phyloP scores from a whole-genome alignment of 2,329 filamentous ascomycete species.

The Neoascochyta sp. region DNA sequence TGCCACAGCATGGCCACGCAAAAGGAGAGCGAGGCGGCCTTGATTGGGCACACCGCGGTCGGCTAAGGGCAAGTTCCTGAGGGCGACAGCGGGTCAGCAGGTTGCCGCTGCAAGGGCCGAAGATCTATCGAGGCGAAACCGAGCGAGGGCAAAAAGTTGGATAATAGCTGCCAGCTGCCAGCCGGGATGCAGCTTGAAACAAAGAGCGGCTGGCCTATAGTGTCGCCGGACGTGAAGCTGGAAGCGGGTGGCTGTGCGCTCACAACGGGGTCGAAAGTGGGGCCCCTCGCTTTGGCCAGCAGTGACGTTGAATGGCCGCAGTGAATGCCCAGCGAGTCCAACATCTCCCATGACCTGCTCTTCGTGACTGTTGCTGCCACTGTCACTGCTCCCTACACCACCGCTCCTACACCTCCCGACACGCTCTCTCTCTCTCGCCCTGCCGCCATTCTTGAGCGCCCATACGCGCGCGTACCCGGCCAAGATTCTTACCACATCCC shows the following conservation, averaged over 20 bases:
- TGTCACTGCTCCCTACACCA: slow-evolving; percentile 4
- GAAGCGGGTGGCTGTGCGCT: slow-evolving; percentile 13
- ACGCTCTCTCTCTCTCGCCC: slow-evolving; percentile 4
- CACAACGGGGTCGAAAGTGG: slow-evolving; percentile 3
- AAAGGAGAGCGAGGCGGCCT: slow-evolving; percentile 3
- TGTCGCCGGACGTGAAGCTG: slow-evolving; percentile 5
- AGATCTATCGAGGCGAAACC: slow-evolving; percentile 17
- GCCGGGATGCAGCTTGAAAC: slow-evolving; percentile 12
- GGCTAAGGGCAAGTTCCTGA: slow-evolving; percentile 20
- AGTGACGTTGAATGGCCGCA: slow-evolving; percentile 7
- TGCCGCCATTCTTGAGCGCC: slow-evolving; percentile 19
- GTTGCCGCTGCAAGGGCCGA: slow-evolving; percentile 32
- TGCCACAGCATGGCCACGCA: slow-evolving; percentile 15
- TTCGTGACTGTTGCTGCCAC: background rate
- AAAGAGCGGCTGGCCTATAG: slow-evolving; percentile 5
- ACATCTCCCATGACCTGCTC: slow-evolving; percentile 4
- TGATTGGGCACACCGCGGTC: slow-evolving; percentile 15
- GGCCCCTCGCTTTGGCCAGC: slow-evolving; percentile 5
- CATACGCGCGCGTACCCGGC: slow-evolving; percentile 23
- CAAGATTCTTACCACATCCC: slow-evolving; percentile 16
- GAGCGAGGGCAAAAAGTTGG: slow-evolving; percentile 12
- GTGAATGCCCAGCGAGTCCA: slow-evolving; percentile 12
- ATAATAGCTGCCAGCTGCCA: slow-evolving; percentile 6
- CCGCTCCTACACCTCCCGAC: no score
- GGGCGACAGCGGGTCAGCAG: slow-evolving; percentile 26